A percentile compares a stretch with the other conserved stretches of the same genome.
phyloP scores from a whole-genome alignment of 2,329 filamentous ascomycete species.

The Botryosphaeria dothidea region DNA sequence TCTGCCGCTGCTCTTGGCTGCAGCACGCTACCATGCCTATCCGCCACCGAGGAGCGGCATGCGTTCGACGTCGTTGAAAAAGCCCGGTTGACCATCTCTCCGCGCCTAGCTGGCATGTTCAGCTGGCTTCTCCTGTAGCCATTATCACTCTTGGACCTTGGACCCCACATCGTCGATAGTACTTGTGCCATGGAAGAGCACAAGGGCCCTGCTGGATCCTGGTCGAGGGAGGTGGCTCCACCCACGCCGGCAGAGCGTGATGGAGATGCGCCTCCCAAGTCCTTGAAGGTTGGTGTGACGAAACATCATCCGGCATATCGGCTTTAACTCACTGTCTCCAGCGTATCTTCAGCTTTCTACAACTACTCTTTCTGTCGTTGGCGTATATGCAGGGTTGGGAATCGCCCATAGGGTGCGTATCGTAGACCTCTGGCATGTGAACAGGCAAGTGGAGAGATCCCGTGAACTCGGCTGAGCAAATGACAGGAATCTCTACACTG shows the following conservation, averaged over 20 bases:
- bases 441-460: too few relatives aligned
- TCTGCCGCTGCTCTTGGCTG: neutral
- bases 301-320: too few relatives aligned
- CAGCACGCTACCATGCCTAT: neutral
- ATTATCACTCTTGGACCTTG: neutral
- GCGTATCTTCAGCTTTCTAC: conserved; percentile 5
- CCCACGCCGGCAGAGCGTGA: neutral
- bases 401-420: neutral
- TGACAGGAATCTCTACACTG: conserved; percentile 20
- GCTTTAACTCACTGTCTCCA: neutral
- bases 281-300: neutral
- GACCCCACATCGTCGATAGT: neutral
- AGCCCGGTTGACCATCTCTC: neutral
- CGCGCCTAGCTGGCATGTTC: neutral
- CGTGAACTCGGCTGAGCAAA: neutral
- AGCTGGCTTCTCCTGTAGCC: neutral
- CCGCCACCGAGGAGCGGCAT: neutral
- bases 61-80: neutral
- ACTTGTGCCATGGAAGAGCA: neutral
- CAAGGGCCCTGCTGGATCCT: neutral
- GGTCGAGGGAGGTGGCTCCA: neutral
- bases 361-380: neutral
- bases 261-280: neutral
- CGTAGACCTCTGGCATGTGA: too few relatives aligned
- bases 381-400: neutral